Percentiles rank a stretch among this genome's conserved stretches.
These are phyloP conservation scores for Solanum pinnatisectum DNA, from an alignment of 257 asterid genomes.

Conservation along the genomic window DNA sequence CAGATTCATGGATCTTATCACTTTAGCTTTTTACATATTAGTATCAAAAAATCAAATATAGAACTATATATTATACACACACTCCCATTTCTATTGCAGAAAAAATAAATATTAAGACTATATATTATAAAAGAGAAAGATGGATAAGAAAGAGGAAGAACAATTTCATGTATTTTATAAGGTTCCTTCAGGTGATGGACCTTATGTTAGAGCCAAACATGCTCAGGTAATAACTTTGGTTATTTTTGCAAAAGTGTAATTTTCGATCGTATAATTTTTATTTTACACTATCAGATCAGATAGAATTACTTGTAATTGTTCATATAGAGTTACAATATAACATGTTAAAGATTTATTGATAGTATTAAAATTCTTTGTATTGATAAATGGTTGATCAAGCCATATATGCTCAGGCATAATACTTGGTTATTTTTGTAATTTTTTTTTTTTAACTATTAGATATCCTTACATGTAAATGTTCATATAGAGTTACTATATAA, in stretches of 20 bases:
- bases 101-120: not conserved
- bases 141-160: not conserved
- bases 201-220: slow-evolving; percentile 79
- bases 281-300: not conserved
- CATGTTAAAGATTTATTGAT: not conserved
- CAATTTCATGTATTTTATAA: slow-evolving; percentile 48
- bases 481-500: not conserved
- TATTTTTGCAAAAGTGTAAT: not conserved
- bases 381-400: too few relatives aligned
- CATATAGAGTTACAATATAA: not conserved
- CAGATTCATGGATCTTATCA: not conserved
- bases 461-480: too few relatives aligned
- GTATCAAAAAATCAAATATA: not conserved
- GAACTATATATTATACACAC: not conserved
- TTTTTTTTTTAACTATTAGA: too few relatives aligned
- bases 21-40: not conserved
- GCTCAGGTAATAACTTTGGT: slow-evolving; percentile 47
- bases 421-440: too few relatives aligned
- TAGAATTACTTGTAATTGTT: not conserved
- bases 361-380: too few relatives aligned
- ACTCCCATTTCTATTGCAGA: not conserved
- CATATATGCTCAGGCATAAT: too few relatives aligned
- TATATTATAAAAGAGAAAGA: not conserved
- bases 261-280: not conserved
- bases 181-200: slow-evolving; percentile 90